Conservation (phyloP, 2,329 filamentous ascomycete genomes). For the Paracamarosporium sp. region DNA sequence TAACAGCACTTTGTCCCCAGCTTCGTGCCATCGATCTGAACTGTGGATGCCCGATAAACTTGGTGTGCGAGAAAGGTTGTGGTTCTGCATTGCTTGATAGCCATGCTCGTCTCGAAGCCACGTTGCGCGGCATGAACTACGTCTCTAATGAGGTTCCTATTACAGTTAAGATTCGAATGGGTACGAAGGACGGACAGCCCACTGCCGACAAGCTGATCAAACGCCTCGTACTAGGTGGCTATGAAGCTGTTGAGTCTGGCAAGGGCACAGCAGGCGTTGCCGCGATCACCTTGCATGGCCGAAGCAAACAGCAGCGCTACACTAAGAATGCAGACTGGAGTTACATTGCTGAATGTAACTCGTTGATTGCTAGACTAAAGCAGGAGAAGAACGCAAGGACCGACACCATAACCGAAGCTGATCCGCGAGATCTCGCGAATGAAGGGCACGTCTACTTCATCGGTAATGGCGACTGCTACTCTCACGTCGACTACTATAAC, state of each 20-base stretch:
- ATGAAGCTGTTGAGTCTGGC: conserved; percentile 70
- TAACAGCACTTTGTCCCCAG: conserved; percentile 78
- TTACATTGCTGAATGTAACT: conserved; percentile 90
- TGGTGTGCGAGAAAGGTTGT: conserved; percentile 86
- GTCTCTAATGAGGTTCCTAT: conserved; percentile 91
- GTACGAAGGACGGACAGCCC: conserved; percentile 79
- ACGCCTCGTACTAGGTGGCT: conserved; percentile 79
- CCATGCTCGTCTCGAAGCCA: conserved; percentile 88
- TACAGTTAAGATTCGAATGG: conserved; percentile 93
- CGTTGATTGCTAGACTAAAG: conserved; percentile 82
- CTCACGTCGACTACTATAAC: conserved; percentile 83
- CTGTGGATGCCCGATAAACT: conserved; percentile 95
- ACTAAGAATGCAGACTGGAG: conserved; percentile 91
- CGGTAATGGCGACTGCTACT: conserved; percentile 96
- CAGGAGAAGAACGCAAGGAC: conserved; percentile 67
- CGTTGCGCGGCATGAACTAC: conserved; percentile 93
- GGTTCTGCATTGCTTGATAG: conserved; percentile 92
- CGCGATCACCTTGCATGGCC: conserved; percentile 93
- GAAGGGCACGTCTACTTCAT: conserved; percentile 84
- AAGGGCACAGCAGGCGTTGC: conserved; percentile 76
- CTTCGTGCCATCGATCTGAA: conserved; percentile 93
- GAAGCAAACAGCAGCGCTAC: conserved; percentile 93
- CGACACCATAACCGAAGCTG: conserved; percentile 81
- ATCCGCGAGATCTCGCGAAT: conserved; percentile 73
- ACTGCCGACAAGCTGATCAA: conserved; percentile 83